Evolutionary conservation across 1,139 yeast species (phyloP).

Genomic region (Spathaspora sp.): DNA sequence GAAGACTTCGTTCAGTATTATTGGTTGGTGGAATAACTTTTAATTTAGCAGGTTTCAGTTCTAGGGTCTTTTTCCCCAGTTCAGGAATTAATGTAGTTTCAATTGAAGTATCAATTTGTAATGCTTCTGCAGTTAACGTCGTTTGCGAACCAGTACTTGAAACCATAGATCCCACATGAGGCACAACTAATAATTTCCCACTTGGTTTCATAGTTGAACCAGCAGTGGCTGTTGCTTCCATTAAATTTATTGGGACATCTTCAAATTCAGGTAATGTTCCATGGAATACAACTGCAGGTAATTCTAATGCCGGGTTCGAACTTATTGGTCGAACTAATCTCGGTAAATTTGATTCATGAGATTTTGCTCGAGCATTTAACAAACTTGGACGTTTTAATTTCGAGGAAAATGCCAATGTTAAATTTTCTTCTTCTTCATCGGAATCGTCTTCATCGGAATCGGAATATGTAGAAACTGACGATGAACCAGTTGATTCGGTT

Average conservation of each 20-base stretch:
- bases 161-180: conserved; percentile 16
- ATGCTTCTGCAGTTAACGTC: conserved; percentile 20
- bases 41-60: no score
- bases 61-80: not conserved
- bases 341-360: conserved; percentile 46
- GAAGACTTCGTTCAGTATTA: conserved; percentile 6
- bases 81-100: not conserved
- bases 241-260: conserved; percentile 43
- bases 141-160: conserved; percentile 21
- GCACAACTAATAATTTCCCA: not conserved
- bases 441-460: conserved; percentile 25
- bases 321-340: conserved; percentile 13
- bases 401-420: conserved; percentile 53
- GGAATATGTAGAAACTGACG: conserved; percentile 11
- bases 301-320: conserved; percentile 14
- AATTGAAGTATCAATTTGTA: not conserved
- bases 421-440: conserved; percentile 35
- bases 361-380: conserved; percentile 38
- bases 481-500: not conserved
- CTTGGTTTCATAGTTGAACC: not conserved
- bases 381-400: conserved; percentile 43
- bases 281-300: conserved; percentile 28
- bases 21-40: not conserved
- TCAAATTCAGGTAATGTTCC: conserved; percentile 38
- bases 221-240: conserved; percentile 22